Conservation (phyloP, 2,329 filamentous ascomycete genomes). For the Harringtonia aguacate region DNA sequence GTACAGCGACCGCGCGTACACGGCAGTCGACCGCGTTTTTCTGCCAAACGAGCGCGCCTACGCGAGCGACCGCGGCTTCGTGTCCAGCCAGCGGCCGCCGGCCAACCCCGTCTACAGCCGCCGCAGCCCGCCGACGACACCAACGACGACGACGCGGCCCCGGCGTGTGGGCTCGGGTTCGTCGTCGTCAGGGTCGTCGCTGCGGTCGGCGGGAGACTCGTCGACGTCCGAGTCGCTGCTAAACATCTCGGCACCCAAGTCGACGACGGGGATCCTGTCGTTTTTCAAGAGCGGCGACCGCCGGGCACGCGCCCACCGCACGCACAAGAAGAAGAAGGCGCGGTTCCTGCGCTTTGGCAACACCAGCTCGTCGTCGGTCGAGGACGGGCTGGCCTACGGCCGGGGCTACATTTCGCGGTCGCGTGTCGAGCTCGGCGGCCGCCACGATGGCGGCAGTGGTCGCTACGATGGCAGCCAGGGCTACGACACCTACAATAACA, state of each 20-base stretch:
- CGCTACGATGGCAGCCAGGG: background rate
- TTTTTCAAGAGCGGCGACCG: slow-evolving; percentile 19
- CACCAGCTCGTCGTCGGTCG: slow-evolving; percentile 43
- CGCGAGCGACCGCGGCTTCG: too few relatives aligned
- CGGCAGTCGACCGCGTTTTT: too few relatives aligned
- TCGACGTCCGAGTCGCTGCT: slow-evolving; percentile 23
- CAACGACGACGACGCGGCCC: slow-evolving; percentile 12
- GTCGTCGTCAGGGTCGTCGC: slow-evolving; percentile 19
- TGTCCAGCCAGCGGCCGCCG: too few relatives aligned
- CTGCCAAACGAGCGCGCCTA: too few relatives aligned
- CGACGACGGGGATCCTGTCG: slow-evolving; percentile 20
- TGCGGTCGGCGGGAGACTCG: slow-evolving; percentile 16
- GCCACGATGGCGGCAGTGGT: background rate
- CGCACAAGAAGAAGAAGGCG: slow-evolving; percentile 20
- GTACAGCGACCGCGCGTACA: too few relatives aligned
- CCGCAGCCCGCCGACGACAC: background rate
- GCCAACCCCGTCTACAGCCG: too few relatives aligned
- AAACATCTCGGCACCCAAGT: slow-evolving; percentile 21
- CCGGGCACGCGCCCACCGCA: slow-evolving; percentile 6
- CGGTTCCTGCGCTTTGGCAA: slow-evolving; percentile 39
- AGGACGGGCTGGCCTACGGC: slow-evolving; percentile 47
- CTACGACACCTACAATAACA: slow-evolving; percentile 3
- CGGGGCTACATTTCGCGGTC: slow-evolving; percentile 27
- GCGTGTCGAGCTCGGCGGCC: slow-evolving; percentile 2
- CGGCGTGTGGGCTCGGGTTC: background rate